These are phyloP conservation scores for Hymenoscyphus fructigenus DNA, from an alignment of 2,329 filamentous ascomycete species.

Conservation along the genomic window DNA sequence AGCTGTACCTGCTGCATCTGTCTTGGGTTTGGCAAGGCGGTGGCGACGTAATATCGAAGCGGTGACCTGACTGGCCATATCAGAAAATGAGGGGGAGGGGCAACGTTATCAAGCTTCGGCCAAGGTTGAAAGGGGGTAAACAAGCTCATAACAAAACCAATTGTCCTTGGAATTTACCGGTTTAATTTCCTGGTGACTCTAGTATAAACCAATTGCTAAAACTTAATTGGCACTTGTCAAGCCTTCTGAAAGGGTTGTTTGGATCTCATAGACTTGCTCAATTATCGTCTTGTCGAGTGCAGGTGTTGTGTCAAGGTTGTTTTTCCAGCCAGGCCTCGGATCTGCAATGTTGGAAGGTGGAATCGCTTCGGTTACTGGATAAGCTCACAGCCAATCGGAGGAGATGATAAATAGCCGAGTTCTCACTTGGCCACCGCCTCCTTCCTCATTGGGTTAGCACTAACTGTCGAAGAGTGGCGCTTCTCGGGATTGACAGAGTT, in stretches of 20 bases:
- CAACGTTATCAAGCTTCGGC: background rate
- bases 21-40: background rate
- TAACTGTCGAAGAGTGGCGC: background rate
- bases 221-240: background rate
- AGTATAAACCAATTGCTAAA: background rate
- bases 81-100: background rate
- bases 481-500: background rate
- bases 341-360: background rate
- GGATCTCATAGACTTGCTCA: background rate
- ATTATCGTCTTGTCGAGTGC: background rate
- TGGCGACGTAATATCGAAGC: background rate
- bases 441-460: background rate
- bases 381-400: background rate
- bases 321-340: background rate
- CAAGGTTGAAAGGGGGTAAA: background rate
- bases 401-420: background rate
- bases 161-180: background rate
- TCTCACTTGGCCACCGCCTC: background rate
- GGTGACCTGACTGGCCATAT: background rate
- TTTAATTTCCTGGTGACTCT: background rate
- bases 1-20: background rate
- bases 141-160: background rate
- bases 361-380: background rate
- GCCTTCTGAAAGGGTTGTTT: background rate
- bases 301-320: background rate